Percentiles rank a stretch among this genome's conserved stretches.
Evolutionary conservation across 331 rosid genomes (phyloP).

Genomic region (Stylosanthes scabra): DNA sequence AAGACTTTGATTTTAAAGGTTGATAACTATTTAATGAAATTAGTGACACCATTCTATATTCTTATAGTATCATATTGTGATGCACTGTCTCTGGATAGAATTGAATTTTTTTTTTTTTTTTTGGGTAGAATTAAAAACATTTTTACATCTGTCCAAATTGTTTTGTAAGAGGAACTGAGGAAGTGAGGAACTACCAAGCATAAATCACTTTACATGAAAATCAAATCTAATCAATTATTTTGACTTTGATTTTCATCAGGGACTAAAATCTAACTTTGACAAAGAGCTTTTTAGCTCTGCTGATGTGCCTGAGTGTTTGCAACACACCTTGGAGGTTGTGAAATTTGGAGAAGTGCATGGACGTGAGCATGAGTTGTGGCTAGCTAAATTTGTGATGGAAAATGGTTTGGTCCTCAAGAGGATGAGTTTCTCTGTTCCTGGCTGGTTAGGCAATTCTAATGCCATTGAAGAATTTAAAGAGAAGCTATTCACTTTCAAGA

Average conservation of each 20-base stretch:
- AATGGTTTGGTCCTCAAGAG: conserved; percentile 24
- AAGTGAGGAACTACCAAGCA: too few species aligned
- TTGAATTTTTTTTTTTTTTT: too few species aligned
- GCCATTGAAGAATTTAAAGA: background rate
- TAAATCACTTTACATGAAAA: too few species aligned
- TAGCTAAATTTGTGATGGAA: conserved; percentile 25
- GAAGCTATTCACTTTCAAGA: conserved; percentile 3
- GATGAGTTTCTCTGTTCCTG: conserved; percentile 16
- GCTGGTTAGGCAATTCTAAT: too few species aligned
- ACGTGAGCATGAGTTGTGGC: background rate
- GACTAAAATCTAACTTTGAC: background rate
- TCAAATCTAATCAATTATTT: too few species aligned
- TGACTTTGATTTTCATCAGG: background rate
- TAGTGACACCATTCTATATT: background rate
- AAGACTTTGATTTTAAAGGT: conserved; percentile 20
- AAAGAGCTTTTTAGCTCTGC: background rate
- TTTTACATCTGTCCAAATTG: background rate
- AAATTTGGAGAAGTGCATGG: conserved; percentile 1
- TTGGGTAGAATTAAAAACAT: background rate
- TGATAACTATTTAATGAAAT: background rate
- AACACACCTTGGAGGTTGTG: conserved; percentile 22
- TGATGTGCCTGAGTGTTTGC: conserved; percentile 12
- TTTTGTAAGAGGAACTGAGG: too few species aligned
- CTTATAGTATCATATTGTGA: background rate
- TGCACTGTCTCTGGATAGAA: background rate